A percentile compares a stretch with the other conserved stretches of the same genome.
phyloP scores from a whole-genome alignment of 2,329 filamentous ascomycete genomes.

The Cladosporium austrohemisphaericum region DNA sequence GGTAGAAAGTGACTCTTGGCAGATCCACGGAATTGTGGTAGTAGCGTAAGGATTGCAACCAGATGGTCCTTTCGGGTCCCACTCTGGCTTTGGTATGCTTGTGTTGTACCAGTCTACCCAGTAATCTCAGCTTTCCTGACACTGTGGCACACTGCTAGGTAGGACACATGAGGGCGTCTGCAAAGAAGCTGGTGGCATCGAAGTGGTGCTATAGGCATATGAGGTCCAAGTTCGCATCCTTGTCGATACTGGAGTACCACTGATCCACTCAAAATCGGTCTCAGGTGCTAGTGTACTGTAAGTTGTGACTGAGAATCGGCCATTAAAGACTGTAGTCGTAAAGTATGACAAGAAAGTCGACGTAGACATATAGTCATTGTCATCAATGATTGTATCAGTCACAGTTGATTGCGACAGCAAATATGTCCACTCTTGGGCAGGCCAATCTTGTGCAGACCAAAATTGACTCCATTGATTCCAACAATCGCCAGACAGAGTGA shows the following conservation, averaged over 20 bases:
- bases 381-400: background rate
- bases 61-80: background rate
- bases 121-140: conserved; percentile 7
- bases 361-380: background rate
- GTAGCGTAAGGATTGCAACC: background rate
- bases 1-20: background rate
- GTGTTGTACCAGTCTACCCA: background rate
- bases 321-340: background rate
- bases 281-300: background rate
- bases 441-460: background rate
- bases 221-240: background rate
- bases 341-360: background rate
- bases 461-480: conserved; percentile 11
- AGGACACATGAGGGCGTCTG: background rate
- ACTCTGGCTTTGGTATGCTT: background rate
- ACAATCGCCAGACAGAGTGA: conserved; percentile 4
- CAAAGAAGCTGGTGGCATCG: background rate
- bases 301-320: conserved; percentile 1
- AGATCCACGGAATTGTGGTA: background rate
- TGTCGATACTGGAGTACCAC: background rate
- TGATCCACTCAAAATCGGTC: background rate
- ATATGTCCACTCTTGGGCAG: background rate
- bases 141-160: background rate
- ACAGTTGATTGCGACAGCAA: background rate
- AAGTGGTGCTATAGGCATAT: background rate